Evolutionary conservation across 495 filamentous ascomycete genomes (phyloP), one percentile per base, ranked within the genome.

Genomic region (Copromyces sp.): DNA sequence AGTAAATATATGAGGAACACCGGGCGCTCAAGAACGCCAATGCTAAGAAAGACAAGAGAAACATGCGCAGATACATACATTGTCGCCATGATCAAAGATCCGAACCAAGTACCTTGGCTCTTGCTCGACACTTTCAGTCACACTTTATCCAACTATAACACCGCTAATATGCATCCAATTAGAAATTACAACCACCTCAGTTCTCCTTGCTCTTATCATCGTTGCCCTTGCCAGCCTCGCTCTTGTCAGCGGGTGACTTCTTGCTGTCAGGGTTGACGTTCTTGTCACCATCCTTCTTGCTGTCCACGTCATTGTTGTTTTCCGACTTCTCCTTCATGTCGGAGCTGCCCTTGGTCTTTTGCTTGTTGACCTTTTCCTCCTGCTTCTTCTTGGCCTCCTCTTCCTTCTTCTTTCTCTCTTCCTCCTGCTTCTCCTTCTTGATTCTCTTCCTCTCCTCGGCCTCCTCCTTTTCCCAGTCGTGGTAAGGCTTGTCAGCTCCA

Each of bases 401-500:
- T 47, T 80, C 72, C 68, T 74, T 74, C 68, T 79, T 79, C 44
- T 72, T 76, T 14, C 79, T 72, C 71, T 86, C 77, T 65, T 83
- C 75, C 47, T 81, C 71, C 44, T 81, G 71, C 70, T 82, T 75
- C 45, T 81, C 74, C 59, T 82, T 77, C 68, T 79, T 75, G 0
- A 73, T 69, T 65, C 76, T 72, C 71, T 79, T 73, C 45, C 77
- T 78, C 47, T 83, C 81, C 61, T 81, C 77, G 37, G 72, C 74
- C 32, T 82, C 82, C 41, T 78, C 72, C 73, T 77, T 80, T 3
- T 68, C 72, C 78, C 80, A 82, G 53, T 86, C 78, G 14, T 82
- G 82, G 14, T 79, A 78, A 44, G 84, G 77, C 8, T 83, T 81
- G 24, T 88, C 84, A 24, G 85, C 85, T 78, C 84, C 83, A 40